These are phyloP conservation scores for Marvania coccoides DNA, from an alignment of 139 green algal genomes.

Conservation along the genomic window DNA sequence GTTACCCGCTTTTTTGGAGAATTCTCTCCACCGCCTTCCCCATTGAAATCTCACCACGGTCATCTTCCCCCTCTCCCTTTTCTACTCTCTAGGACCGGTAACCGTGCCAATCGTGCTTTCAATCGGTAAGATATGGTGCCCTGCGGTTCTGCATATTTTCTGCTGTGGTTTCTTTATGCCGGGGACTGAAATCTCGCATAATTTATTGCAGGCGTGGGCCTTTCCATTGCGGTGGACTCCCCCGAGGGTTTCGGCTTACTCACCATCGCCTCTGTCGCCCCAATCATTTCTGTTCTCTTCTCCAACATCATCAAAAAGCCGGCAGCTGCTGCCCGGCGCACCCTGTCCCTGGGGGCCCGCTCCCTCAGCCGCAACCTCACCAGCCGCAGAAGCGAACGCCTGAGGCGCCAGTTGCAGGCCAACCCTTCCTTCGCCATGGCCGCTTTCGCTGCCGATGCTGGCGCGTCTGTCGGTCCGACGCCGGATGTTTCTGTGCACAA, in stretches of 20 bases:
- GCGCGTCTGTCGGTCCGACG: neutral
- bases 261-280: slow-evolving; percentile 14
- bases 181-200: no score
- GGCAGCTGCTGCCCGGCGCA: slow-evolving; percentile 2
- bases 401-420: neutral
- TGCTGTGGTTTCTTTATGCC: neutral
- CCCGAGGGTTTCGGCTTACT: slow-evolving; percentile 31
- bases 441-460: neutral
- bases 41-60: neutral
- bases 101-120: slow-evolving; percentile 33
- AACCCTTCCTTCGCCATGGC: slow-evolving; percentile 12
- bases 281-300: slow-evolving; percentile 17
- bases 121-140: slow-evolving; percentile 10
- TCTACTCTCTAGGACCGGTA: slow-evolving; percentile 1
- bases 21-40: neutral
- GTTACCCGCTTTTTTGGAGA: neutral
- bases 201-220: no score
- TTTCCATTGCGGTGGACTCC: slow-evolving; percentile 12
- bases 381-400: neutral
- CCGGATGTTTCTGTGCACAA: neutral
- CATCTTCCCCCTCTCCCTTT: neutral
- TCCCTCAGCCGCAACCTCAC: slow-evolving; percentile 2
- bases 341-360: neutral
- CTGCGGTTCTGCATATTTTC: neutral
- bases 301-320: slow-evolving; percentile 14